Percentiles rank a stretch among this genome's conserved stretches.
Conservation (phyloP, 495 filamentous ascomycete species). For the Trichoderma parareesei region DNA sequence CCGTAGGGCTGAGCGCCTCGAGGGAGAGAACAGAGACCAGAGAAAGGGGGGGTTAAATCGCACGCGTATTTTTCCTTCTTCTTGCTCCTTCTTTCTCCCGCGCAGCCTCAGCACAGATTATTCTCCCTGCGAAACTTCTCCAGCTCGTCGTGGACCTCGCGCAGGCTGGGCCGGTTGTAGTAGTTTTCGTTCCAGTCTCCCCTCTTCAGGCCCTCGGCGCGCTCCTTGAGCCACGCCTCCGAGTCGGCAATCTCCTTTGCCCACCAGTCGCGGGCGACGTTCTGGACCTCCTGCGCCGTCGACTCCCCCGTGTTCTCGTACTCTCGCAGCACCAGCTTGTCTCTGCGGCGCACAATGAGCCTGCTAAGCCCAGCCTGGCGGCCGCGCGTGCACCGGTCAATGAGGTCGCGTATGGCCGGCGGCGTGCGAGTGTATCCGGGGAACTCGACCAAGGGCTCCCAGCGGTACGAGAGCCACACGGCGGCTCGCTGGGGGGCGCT, state of each 20-base stretch:
- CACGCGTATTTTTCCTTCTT: no score
- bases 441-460: conserved; percentile 41
- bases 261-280: conserved; percentile 35
- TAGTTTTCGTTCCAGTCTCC: conserved; percentile 37
- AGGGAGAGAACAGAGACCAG: no score
- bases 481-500: conserved; percentile 37
- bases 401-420: conserved; percentile 26
- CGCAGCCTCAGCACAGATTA: neutral
- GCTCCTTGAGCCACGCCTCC: conserved; percentile 27
- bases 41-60: no score
- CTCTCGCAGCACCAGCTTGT: conserved; percentile 27
- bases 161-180: conserved; percentile 30
- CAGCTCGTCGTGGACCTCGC: conserved; percentile 25
- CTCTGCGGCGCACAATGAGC: conserved; percentile 28
- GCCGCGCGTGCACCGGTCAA: conserved; percentile 37
- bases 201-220: conserved; percentile 21
- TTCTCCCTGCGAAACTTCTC: conserved; percentile 17
- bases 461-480: conserved; percentile 40
- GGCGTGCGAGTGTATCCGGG: conserved; percentile 34
- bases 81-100: no score
- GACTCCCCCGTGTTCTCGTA: neutral
- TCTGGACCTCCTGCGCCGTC: conserved; percentile 12
- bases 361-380: conserved; percentile 28
- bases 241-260: conserved; percentile 30
- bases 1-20: no score